Percentiles rank a stretch among this genome's conserved stretches.
These are phyloP conservation scores for Colletotrichum navitas DNA, from an alignment of 2,329 filamentous ascomycete genomes.

Conservation along the genomic window DNA sequence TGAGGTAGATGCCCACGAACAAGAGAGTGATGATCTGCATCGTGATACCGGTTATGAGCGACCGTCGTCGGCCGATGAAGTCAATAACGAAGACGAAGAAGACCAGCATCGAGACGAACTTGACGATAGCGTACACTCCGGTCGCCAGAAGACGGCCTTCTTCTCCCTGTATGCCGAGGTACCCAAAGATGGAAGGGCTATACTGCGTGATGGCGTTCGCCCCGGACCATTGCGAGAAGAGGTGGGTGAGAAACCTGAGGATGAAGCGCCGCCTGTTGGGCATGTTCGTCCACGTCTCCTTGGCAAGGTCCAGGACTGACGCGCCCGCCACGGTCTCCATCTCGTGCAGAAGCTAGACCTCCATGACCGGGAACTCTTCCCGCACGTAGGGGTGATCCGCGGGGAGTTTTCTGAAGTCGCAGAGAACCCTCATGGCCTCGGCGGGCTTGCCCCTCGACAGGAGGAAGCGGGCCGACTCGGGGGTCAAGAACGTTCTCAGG, in stretches of 20 bases:
- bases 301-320: slow-evolving; percentile 48
- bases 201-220: slow-evolving; percentile 51
- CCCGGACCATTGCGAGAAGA: slow-evolving; percentile 48
- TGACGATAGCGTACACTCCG: slow-evolving; percentile 47
- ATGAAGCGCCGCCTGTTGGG: slow-evolving; percentile 48
- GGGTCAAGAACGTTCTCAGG: slow-evolving; percentile 45
- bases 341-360: slow-evolving; percentile 51
- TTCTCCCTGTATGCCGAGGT: slow-evolving; percentile 45
- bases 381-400: slow-evolving; percentile 48
- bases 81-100: slow-evolving; percentile 50
- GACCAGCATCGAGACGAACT: slow-evolving; percentile 47
- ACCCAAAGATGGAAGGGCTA: slow-evolving; percentile 48
- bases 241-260: slow-evolving; percentile 49
- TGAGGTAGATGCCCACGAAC: slow-evolving; percentile 49
- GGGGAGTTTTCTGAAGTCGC: slow-evolving; percentile 45
- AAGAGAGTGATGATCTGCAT: slow-evolving; percentile 50
- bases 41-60: slow-evolving; percentile 51
- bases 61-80: slow-evolving; percentile 49
- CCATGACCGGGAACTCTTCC: slow-evolving; percentile 48
- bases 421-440: slow-evolving; percentile 44
- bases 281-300: slow-evolving; percentile 50
- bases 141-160: slow-evolving; percentile 47
- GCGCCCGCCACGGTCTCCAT: slow-evolving; percentile 51
- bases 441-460: slow-evolving; percentile 43
- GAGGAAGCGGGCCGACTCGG: slow-evolving; percentile 47